Evolutionary conservation across 148 eudicot genomes (phyloP).

Genomic region (Cornus florida): DNA sequence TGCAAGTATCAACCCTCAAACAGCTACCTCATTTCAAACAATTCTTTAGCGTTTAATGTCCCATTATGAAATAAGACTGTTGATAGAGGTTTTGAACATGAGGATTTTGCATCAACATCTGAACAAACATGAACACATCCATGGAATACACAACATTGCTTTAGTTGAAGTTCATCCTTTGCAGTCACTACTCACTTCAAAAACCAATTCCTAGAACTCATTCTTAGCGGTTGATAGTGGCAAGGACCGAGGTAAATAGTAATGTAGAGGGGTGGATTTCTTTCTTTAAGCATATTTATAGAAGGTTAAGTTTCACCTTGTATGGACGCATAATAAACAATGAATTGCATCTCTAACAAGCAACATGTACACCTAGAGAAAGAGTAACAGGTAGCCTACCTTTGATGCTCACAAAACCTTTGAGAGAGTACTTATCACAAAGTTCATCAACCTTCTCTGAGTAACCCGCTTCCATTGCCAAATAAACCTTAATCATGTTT

Average conservation of each 20-base stretch:
- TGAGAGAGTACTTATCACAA: constrained; percentile 75
- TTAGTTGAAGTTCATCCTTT: not conserved
- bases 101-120: not conserved
- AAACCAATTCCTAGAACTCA: not conserved
- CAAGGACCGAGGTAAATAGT: not conserved
- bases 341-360: constrained; percentile 7
- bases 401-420: constrained; percentile 66
- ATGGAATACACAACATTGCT: not conserved
- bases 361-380: not conserved
- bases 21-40: not conserved
- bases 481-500: constrained; percentile 58
- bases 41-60: not conserved
- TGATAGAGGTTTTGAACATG: not conserved
- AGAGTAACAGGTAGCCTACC: constrained; percentile 36
- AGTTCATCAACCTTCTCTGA: constrained; percentile 87
- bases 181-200: constrained; percentile 7
- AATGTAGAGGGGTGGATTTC: not conserved
- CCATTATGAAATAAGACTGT: not conserved
- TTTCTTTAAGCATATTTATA: not conserved
- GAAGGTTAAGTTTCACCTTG: not conserved
- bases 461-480: constrained; percentile 99
- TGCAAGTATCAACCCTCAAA: not conserved
- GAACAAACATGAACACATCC: not conserved
- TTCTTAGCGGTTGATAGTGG: not conserved
- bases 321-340: not conserved